These are phyloP conservation scores for Termitomyces sp. DNA, from an alignment of 768 basidiomycete genomes.

Conservation along the genomic window DNA sequence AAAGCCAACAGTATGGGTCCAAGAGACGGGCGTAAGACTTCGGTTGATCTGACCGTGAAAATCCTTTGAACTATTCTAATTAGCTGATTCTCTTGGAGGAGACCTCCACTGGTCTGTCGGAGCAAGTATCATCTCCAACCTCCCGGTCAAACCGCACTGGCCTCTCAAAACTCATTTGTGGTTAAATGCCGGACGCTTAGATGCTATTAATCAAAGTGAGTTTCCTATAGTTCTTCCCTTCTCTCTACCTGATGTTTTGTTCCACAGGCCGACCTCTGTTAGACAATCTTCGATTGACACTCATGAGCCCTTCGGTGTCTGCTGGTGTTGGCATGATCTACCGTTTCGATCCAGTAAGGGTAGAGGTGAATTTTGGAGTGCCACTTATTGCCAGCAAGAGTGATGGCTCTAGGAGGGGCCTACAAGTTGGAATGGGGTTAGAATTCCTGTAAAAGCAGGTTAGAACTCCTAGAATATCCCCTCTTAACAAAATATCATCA, in stretches of 20 bases:
- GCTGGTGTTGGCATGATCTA: constrained; percentile 83
- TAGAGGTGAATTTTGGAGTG: constrained; percentile 85
- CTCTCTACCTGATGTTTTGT: background rate
- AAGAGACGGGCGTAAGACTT: constrained; percentile 57
- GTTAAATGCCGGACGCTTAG: constrained; percentile 76
- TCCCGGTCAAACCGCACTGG: constrained; percentile 75
- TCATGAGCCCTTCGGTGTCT: constrained; percentile 63
- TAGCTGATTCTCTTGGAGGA: constrained; percentile 84
- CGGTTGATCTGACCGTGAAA: background rate
- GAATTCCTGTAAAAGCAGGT: constrained; percentile 38
- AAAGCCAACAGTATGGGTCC: constrained; percentile 73
- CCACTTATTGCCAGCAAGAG: constrained; percentile 66
- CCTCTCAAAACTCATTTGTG: constrained; percentile 78
- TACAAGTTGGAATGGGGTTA: constrained; percentile 78
- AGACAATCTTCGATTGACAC: constrained; percentile 32
- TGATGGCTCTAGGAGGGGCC: constrained; percentile 62
- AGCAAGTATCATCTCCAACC: constrained; percentile 64
- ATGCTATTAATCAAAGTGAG: constrained; percentile 54
- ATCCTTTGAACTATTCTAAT: background rate
- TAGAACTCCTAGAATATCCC: background rate
- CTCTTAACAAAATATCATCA: background rate
- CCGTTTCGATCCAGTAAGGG: constrained; percentile 74
- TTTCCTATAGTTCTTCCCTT: background rate
- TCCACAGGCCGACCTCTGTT: constrained; percentile 28
- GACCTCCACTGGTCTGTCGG: constrained; percentile 79